Evolutionary conservation across 1,284 basidiomycete genomes (phyloP).

Genomic region (Naganishia liquefaciens): DNA sequence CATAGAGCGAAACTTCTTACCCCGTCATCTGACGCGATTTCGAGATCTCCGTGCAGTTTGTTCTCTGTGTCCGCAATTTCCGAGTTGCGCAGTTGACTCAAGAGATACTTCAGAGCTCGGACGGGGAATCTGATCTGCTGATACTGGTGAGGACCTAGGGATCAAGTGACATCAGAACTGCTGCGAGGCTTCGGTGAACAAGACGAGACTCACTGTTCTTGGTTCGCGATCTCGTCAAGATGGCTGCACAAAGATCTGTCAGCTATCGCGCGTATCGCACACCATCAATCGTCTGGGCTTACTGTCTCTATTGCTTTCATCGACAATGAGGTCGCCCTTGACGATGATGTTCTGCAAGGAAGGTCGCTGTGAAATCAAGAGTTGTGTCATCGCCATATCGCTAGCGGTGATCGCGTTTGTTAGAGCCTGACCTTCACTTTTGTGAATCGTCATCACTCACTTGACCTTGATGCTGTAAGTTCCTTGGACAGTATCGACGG

Average conservation of each 20-base stretch:
- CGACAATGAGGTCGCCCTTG: constrained; percentile 89
- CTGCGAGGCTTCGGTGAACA: not conserved
- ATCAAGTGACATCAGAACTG: not conserved
- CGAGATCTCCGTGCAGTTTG: constrained; percentile 58
- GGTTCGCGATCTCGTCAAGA: constrained; percentile 91
- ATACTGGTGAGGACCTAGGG: constrained; percentile 69
- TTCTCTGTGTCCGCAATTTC: constrained; percentile 65
- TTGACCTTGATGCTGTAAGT: constrained; percentile 85
- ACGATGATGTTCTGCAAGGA: constrained; percentile 70
- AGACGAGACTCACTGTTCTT: constrained; percentile 64
- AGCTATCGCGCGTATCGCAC: not conserved
- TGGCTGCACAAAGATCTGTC: constrained; percentile 60
- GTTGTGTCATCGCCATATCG: constrained; percentile 74
- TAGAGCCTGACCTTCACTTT: too few relatives aligned
- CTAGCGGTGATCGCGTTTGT: constrained; percentile 46
- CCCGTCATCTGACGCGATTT: constrained; percentile 67
- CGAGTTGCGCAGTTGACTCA: constrained; percentile 70
- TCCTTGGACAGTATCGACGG: constrained; percentile 87
- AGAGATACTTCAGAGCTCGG: constrained; percentile 84
- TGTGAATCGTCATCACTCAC: constrained; percentile 39
- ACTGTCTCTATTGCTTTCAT: constrained; percentile 75
- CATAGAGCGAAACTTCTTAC: constrained; percentile 37
- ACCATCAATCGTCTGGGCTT: constrained; percentile 46
- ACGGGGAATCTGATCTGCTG: constrained; percentile 81
- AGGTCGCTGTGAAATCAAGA: constrained; percentile 69